Evolutionary conservation across 73 alveolate species (phyloP).

Genomic region (Tetrahymena elliotti): DNA sequence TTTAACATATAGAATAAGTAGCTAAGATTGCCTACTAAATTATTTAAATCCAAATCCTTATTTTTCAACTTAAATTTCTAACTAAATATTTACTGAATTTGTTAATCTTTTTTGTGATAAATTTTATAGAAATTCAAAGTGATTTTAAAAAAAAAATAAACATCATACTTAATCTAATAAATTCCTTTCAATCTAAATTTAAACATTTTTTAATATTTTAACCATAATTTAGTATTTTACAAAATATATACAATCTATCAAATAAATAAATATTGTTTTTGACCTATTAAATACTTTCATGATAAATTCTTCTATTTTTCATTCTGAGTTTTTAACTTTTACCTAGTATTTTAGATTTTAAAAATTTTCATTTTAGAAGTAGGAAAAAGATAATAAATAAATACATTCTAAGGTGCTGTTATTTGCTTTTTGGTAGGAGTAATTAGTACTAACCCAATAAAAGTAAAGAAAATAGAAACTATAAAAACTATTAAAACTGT

Average conservation of each 20-base stretch:
- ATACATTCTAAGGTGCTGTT: neutral
- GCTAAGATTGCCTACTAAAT: neutral
- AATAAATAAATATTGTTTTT: too few relatives aligned
- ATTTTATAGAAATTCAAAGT: neutral
- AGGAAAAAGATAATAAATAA: neutral
- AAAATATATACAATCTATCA: too few relatives aligned
- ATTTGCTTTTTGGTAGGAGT: neutral
- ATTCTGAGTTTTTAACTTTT: neutral
- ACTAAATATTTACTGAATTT: neutral
- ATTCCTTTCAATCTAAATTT: too few relatives aligned
- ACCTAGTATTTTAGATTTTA: neutral
- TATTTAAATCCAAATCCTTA: neutral
- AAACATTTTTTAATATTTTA: too few relatives aligned
- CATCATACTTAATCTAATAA: neutral
- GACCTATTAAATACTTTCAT: too few relatives aligned
- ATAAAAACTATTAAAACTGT: neutral
- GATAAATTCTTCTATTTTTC: neutral
- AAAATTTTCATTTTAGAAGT: neutral
- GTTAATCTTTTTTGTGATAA: neutral
- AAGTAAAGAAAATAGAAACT: neutral
- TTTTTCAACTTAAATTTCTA: neutral
- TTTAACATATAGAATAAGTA: neutral
- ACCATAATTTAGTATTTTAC: too few relatives aligned
- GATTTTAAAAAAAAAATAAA: neutral
- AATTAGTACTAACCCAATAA: neutral